Base-by-base conservation (phyloP, 1,139 yeast genomes). In the Diutina sp. region DNA sequence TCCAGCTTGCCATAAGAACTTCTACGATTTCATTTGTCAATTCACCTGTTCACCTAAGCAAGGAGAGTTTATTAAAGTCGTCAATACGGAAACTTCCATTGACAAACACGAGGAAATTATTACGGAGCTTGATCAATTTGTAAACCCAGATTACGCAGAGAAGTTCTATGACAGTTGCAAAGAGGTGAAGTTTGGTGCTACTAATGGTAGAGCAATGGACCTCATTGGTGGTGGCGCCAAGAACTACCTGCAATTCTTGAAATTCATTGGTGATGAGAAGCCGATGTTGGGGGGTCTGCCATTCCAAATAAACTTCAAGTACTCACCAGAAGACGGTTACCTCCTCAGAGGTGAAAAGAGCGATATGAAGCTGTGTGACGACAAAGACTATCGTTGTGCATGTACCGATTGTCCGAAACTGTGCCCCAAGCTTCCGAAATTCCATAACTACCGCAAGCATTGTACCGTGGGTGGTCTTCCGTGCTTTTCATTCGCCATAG, bases 181-280 rank as follows among this genome's bases (percentile, higher is more conserved):
- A 64, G 83, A 86, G 60, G 87, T 93, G 67, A 90, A 91, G 69
- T 91, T 93, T 67, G 84, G 93, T 4, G 97, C 97, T 6, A 90
- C 98, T 9, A 91, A 91, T 69, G 97, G 98, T 2, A 88, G 80
- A 64, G 98, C 97, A 8, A 90, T 93, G 97, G 98, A 93, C 66
- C 77, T 93, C 56, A 86, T 93, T 55, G 99, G 99, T 6, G 99
- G 99, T 9, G 98, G 98, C 0, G 98, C 98, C 2, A 78, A 77
- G 58, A 82, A 84, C 64, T 88, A 81, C 66, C 66, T 73, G 51
- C 83, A 82, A 56, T 93, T 93, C 66, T 73, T 93, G 62, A 88
- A 90, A 69, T 93, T 91, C 65, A 70, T 93, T 58, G 98, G 98
- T 6, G 98, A 91, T 66, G 95, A 90, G 63, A 91, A 91, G 66